These are phyloP conservation scores for Parasarocladium wereldwijsianum DNA, from an alignment of 2,329 filamentous ascomycete species.

Conservation along the genomic window DNA sequence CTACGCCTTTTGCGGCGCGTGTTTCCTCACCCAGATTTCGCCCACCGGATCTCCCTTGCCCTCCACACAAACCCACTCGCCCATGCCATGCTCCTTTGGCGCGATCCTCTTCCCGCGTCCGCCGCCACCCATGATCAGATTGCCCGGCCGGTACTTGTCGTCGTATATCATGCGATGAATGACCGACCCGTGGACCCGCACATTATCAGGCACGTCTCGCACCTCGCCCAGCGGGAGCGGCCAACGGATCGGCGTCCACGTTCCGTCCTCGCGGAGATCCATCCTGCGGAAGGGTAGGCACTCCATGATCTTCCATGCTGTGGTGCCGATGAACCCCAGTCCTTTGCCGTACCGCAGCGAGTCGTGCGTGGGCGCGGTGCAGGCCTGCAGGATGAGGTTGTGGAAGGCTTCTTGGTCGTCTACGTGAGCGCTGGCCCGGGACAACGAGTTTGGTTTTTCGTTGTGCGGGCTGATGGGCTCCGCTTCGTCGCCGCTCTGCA, in stretches of 20 bases:
- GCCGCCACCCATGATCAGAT: constrained; percentile 66
- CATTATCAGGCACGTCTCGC: constrained; percentile 58
- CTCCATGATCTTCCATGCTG: constrained; percentile 67
- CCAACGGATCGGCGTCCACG: constrained; percentile 70
- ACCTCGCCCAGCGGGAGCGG: constrained; percentile 65
- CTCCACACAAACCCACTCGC: constrained; percentile 55
- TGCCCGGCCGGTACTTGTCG: constrained; percentile 55
- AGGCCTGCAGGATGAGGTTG: constrained; percentile 41
- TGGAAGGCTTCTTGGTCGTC: constrained; percentile 30
- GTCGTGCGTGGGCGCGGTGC: constrained; percentile 49
- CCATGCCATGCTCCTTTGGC: constrained; percentile 47
- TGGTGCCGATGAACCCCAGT: constrained; percentile 35
- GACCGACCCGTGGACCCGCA: constrained; percentile 59
- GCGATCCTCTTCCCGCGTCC: constrained; percentile 53
- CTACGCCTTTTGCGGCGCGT: not conserved
- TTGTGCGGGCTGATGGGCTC: constrained; percentile 4
- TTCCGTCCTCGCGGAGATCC: constrained; percentile 58
- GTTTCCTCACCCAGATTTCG: constrained; percentile 45
- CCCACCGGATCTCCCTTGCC: constrained; percentile 53
- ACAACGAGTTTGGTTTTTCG: constrained; percentile 10
- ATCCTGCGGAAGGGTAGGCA: constrained; percentile 69
- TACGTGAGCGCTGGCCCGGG: constrained; percentile 8
- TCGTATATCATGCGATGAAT: constrained; percentile 56
- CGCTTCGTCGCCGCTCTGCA: constrained; percentile 8
- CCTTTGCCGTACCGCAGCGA: constrained; percentile 52